phyloP scores from a whole-genome alignment of 768 basidiomycete species.

The Cyathus striatus region DNA sequence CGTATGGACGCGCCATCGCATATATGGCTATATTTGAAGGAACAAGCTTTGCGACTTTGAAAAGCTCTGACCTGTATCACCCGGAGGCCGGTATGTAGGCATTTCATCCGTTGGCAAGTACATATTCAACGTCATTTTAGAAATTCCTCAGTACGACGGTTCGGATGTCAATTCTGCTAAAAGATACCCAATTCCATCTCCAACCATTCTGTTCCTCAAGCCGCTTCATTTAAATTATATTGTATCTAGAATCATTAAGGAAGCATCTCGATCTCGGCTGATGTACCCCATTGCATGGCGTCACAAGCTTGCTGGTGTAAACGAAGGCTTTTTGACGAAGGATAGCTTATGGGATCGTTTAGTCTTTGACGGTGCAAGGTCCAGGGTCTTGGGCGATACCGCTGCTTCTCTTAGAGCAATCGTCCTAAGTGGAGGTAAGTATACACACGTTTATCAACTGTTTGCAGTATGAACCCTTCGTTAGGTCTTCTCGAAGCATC shows the following conservation, averaged over 20 bases:
- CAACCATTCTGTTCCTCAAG: constrained; percentile 74
- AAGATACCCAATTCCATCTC: constrained; percentile 58
- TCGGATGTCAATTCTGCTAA: constrained; percentile 43
- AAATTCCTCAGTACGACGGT: constrained; percentile 23
- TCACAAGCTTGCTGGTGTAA: constrained; percentile 68
- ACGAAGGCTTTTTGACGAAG: constrained; percentile 71
- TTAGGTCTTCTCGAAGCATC: constrained; percentile 47
- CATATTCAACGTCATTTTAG: constrained; percentile 6
- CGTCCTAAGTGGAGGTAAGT: constrained; percentile 68
- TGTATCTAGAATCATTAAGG: constrained; percentile 44
- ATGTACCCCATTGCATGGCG: constrained; percentile 65
- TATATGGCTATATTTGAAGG: constrained; percentile 79
- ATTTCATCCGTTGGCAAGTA: not conserved
- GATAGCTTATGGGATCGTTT: constrained; percentile 83
- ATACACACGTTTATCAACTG: too few species aligned
- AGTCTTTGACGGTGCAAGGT: constrained; percentile 67
- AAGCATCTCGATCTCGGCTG: constrained; percentile 48
- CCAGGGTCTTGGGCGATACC: constrained; percentile 51
- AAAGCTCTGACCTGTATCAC: constrained; percentile 48
- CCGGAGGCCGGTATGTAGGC: constrained; percentile 33
- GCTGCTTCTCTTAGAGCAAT: constrained; percentile 62
- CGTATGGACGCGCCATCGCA: constrained; percentile 75
- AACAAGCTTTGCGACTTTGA: constrained; percentile 63
- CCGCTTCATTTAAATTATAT: constrained; percentile 58
- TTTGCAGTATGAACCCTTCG: too few species aligned